These are phyloP conservation scores for Fusarium sterilihyphosum DNA, from an alignment of 2,329 filamentous ascomycete species.

Conservation along the genomic window DNA sequence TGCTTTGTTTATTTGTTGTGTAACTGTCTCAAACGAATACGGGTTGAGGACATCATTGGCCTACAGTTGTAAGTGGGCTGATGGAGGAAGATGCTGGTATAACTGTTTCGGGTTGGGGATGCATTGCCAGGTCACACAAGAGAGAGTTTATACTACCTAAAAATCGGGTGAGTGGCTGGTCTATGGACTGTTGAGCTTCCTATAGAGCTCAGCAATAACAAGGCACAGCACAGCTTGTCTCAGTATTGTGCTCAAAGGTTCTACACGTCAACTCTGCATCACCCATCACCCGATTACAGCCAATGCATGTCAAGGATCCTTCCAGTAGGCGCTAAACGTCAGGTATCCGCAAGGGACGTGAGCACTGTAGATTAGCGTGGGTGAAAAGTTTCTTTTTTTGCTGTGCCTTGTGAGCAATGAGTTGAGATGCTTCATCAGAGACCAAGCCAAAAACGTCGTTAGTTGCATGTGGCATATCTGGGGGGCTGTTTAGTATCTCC, in stretches of 20 bases:
- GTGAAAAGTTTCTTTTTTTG: slow-evolving; percentile 33
- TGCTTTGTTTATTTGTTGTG: neutral
- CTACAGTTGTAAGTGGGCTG: slow-evolving; percentile 1
- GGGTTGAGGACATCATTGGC: neutral
- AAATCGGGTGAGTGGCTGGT: neutral
- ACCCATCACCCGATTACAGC: slow-evolving; percentile 20
- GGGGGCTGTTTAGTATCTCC: slow-evolving; percentile 16
- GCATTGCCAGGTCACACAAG: slow-evolving; percentile 37
- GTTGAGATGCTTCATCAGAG: slow-evolving; percentile 20
- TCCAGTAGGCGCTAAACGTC: slow-evolving; percentile 23
- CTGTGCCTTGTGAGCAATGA: slow-evolving; percentile 22
- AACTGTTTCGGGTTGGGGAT: slow-evolving; percentile 17
- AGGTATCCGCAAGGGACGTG: slow-evolving; percentile 28
- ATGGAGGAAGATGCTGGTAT: slow-evolving; percentile 9
- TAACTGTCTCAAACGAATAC: neutral
- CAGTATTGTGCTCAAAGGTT: neutral
- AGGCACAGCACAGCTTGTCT: neutral
- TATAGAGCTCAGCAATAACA: neutral
- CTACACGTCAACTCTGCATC: slow-evolving; percentile 33
- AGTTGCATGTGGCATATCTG: slow-evolving; percentile 19
- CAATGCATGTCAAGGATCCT: slow-evolving; percentile 7
- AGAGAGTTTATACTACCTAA: neutral
- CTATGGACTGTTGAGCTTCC: neutral
- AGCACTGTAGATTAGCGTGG: slow-evolving; percentile 27
- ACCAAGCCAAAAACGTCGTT: slow-evolving; percentile 33